phyloP scores from a whole-genome alignment of 2,329 filamentous ascomycete genomes.

The Penicillium palitans region DNA sequence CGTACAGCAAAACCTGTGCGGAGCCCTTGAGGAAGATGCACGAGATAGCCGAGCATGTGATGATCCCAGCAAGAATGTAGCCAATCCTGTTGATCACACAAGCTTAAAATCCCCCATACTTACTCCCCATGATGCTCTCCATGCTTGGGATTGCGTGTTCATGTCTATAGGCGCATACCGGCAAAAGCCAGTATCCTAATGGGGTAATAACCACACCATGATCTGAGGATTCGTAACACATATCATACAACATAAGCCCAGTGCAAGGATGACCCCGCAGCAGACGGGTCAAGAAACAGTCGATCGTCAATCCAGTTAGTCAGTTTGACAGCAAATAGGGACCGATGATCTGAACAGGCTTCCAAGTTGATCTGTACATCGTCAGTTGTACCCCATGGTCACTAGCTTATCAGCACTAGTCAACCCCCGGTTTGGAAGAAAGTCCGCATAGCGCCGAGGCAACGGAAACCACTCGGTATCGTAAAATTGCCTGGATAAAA shows the following conservation, averaged over 20 bases:
- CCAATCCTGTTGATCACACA: constrained; percentile 1
- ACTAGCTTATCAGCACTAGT: neutral
- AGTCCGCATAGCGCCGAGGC: neutral
- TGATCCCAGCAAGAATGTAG: constrained; percentile 13
- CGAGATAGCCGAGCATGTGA: constrained; percentile 33
- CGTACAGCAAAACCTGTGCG: constrained; percentile 5
- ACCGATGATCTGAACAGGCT: constrained; percentile 1
- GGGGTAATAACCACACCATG: neutral
- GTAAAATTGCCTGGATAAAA: neutral
- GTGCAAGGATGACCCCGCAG: constrained; percentile 27
- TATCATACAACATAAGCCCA: constrained; percentile 13
- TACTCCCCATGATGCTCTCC: neutral
- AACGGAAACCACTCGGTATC: neutral
- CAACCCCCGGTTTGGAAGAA: neutral
- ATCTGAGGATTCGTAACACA: constrained; percentile 16
- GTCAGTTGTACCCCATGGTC: neutral
- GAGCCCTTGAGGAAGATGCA: constrained; percentile 18
- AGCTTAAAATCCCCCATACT: constrained; percentile 5
- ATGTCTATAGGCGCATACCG: neutral
- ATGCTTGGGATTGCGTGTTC: constrained; percentile 1
- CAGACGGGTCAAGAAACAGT: constrained; percentile 16
- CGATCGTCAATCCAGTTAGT: constrained; percentile 12
- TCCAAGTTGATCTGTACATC: neutral
- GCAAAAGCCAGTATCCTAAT: constrained; percentile 10
- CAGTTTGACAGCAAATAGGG: constrained; percentile 11